phyloP scores from a whole-genome alignment of 192 early-diverging fungal genomes.

The Coemansia sp. region DNA sequence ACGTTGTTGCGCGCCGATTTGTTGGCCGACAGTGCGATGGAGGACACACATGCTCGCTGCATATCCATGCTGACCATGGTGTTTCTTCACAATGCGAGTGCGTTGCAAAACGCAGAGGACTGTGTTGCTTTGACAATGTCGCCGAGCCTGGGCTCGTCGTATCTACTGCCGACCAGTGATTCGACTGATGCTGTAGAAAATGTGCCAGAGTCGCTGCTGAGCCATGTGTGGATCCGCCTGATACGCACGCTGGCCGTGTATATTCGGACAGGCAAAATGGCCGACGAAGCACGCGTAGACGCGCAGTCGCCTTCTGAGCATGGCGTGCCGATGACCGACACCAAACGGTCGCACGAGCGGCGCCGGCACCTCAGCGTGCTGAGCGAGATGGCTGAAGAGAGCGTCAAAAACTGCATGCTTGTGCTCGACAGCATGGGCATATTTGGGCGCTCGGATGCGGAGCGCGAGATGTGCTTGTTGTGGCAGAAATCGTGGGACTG shows the following conservation, averaged over 20 bases:
- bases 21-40: slow-evolving; percentile 56
- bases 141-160: background rate
- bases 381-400: slow-evolving; percentile 53
- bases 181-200: background rate
- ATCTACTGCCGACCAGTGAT: background rate
- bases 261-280: slow-evolving; percentile 40
- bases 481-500: slow-evolving; percentile 35
- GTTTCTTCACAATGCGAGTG: slow-evolving; percentile 43
- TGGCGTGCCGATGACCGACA: slow-evolving; percentile 4
- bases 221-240: slow-evolving; percentile 42
- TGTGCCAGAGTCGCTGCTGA: slow-evolving; percentile 12
- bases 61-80: slow-evolving; percentile 52
- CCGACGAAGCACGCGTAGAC: slow-evolving; percentile 13
- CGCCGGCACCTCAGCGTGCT: slow-evolving; percentile 35
- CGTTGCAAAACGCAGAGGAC: slow-evolving; percentile 13
- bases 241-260: slow-evolving; percentile 34
- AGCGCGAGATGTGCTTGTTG: slow-evolving; percentile 18
- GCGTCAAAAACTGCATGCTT: slow-evolving; percentile 47
- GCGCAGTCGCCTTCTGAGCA: slow-evolving; percentile 7
- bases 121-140: background rate
- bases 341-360: slow-evolving; percentile 9
- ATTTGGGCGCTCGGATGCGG: slow-evolving; percentile 15
- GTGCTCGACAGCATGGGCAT: slow-evolving; percentile 43
- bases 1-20: slow-evolving; percentile 77
- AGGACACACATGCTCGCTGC: slow-evolving; percentile 53